A percentile compares a stretch with the other conserved stretches of the same genome.
These are phyloP conservation scores for Russula ochroleuca DNA, from an alignment of 768 basidiomycete species.

Conservation along the genomic window DNA sequence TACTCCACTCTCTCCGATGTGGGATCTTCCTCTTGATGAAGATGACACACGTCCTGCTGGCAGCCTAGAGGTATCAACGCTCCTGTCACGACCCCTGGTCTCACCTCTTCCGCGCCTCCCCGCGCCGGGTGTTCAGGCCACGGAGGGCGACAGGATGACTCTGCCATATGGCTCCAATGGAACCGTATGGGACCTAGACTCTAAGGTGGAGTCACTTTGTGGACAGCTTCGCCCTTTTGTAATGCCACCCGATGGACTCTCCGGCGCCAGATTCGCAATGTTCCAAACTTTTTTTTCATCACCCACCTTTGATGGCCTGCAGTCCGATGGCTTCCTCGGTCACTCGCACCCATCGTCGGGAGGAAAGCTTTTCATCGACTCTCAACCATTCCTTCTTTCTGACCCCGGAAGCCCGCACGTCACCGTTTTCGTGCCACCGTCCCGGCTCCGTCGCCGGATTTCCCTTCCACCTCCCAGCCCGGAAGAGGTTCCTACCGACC, in stretches of 20 bases:
- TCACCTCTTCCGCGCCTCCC: slow-evolving; percentile 8
- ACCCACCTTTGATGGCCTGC: slow-evolving; percentile 2
- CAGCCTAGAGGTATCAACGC: slow-evolving; percentile 19
- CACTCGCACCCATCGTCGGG: not conserved
- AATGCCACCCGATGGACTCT: slow-evolving; percentile 1
- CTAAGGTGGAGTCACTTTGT: slow-evolving; percentile 9
- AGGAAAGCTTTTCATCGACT: slow-evolving; percentile 13
- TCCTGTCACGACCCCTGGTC: slow-evolving; percentile 20
- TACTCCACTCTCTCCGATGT: slow-evolving; percentile 22
- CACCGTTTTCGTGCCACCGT: not conserved
- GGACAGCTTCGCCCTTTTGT: slow-evolving; percentile 11
- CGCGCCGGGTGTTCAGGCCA: slow-evolving; percentile 5
- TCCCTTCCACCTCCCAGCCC: not conserved
- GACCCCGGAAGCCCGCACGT: not conserved
- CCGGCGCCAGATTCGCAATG: slow-evolving; percentile 14
- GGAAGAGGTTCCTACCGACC: not conserved
- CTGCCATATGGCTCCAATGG: not conserved
- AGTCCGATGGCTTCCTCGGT: not conserved
- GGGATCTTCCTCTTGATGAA: slow-evolving; percentile 15
- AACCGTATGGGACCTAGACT: slow-evolving; percentile 9
- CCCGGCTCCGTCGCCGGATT: not conserved
- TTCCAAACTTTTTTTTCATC: slow-evolving; percentile 12
- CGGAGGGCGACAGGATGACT: slow-evolving; percentile 18
- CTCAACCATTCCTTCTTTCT: not conserved
- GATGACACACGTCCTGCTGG: slow-evolving; percentile 8